Base-by-base conservation (phyloP, 805 yeast species). In the Starmerella riodocensis region DNA sequence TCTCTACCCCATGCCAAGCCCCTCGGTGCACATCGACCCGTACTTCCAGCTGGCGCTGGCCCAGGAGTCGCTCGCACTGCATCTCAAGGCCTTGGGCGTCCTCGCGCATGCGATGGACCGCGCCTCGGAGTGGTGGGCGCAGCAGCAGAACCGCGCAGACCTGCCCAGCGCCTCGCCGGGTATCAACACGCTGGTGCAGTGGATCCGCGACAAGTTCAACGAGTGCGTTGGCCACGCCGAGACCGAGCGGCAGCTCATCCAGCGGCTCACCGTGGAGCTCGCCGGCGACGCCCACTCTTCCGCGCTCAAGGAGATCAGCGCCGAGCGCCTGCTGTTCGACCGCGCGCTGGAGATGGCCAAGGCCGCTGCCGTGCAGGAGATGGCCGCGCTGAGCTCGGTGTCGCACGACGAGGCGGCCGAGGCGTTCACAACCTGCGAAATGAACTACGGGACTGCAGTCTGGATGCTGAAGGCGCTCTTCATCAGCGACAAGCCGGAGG, bases 381-480 rank as follows among this genome's bases (percentile, higher is more conserved):
- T 85, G 51, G 21, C 43, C 13, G 81, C 81, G 12, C 7, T 21
- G n/a, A 9, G 14, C 32, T 78, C 74, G 40, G 85, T 78, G 53
- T 57, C 81, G 36, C 63, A 66, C 16, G 32, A 16, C 6, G 29
- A 23, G 6, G 14, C 33, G n/a, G 25, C 29, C 8, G 48, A 44
- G 13, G 35, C 43, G 4, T 27, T 21, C 3, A 20, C 42, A 20
- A 32, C 42, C 6, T 86, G 96, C 60, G 95, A 86, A 59, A 61
- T 81, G 42, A 80, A 88, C 7, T 88, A 88, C 57, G 82, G 93
- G 4, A 83, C 94, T 0, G 77, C 95, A 0, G 73, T 88, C 37
- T 88, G 96, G 96, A 84, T 88, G 95, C 64, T 88, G 53, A 93
- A 84, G 55, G 84, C 94, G 1, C 63, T 88, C 21, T 59, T 85